Conservation (phyloP, 306 rosid genomes). For the Pterocarpus santalinus region DNA sequence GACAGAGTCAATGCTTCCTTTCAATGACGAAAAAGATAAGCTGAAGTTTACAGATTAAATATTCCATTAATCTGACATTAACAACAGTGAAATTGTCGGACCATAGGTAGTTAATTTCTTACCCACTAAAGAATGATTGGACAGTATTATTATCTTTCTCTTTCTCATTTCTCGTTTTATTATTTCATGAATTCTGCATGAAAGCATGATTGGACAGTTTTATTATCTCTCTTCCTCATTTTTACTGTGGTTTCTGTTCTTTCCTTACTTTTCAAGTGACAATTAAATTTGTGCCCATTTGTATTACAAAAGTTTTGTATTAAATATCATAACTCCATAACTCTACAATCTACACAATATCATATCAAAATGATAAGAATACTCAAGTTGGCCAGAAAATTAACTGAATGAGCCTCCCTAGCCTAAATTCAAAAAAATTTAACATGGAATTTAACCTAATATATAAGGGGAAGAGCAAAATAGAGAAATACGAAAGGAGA, state of each 20-base stretch:
- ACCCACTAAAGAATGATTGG: neutral
- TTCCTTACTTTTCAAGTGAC: neutral
- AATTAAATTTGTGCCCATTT: neutral
- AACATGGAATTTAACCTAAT: constrained; percentile 22
- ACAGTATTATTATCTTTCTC: neutral
- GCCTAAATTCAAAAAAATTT: constrained; percentile 19
- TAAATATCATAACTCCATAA: neutral
- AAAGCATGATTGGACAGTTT: neutral
- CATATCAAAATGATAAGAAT: neutral
- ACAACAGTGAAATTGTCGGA: neutral
- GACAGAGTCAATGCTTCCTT: neutral
- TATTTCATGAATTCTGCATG: neutral
- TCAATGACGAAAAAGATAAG: constrained; percentile 1
- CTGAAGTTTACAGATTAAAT: neutral
- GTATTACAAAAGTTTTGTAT: neutral
- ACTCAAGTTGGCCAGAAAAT: constrained; percentile 5
- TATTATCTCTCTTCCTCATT: neutral
- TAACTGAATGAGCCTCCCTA: constrained; percentile 28
- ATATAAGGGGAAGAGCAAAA: constrained; percentile 31
- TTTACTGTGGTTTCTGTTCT: neutral
- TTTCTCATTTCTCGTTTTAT: no score
- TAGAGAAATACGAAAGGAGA: constrained; percentile 10
- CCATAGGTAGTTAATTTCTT: constrained; percentile 32
- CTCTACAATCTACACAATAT: neutral
- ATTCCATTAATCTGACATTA: constrained; percentile 22